Evolutionary conservation across 1,139 yeast genomes (phyloP), one percentile per base, ranked within the genome.

Genomic region (Geotrichum restrictum): DNA sequence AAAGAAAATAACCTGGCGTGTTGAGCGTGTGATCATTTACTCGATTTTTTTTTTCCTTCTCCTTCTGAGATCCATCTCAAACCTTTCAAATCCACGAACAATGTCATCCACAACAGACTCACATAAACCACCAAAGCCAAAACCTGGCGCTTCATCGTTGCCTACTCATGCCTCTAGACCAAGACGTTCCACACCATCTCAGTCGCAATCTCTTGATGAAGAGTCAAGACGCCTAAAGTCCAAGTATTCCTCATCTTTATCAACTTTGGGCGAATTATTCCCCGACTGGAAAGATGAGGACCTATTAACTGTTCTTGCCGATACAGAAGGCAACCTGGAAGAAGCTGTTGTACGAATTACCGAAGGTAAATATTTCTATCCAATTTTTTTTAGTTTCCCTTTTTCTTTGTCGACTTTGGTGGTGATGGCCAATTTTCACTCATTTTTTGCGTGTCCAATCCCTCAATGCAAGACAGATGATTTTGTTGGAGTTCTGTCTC

Each of bases 201-300:
- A 24, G 29, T 48, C 51, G 11, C 46, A 45, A 11, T 22, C 47
- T 18, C 59, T 69, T 53, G 73, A 70, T 57, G 70, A 73, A 49
- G 80, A 75, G 56, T 60, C 73, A 47, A 74, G 71, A 60, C 54
- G 55, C 37, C 58, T 61, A 37, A 64, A 62, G 56, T 49, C 57
- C 31, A 57, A 61, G 56, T 63, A 62, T 54, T 53, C 62, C 24
- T 66, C 69, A 56, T 77, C 78, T 62, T 74, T 88, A 62, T 72
- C 76, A 57, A 79, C 85, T 47, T 79, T 93, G 64, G 71, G 77
- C 52, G 98, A 93, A 69, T 76, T 93, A 76, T 91, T 93, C 74
- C 96, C 97, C 39, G 96, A 88, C 67, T 93, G 98, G 98, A 81
- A 87, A 54, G 75, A 79, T 51, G 96, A 87, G 44, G 98, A 93